Percentiles rank a stretch among this genome's conserved stretches.
Conservation (phyloP, 1,284 basidiomycete genomes). For the Abortiporus biennis region DNA sequence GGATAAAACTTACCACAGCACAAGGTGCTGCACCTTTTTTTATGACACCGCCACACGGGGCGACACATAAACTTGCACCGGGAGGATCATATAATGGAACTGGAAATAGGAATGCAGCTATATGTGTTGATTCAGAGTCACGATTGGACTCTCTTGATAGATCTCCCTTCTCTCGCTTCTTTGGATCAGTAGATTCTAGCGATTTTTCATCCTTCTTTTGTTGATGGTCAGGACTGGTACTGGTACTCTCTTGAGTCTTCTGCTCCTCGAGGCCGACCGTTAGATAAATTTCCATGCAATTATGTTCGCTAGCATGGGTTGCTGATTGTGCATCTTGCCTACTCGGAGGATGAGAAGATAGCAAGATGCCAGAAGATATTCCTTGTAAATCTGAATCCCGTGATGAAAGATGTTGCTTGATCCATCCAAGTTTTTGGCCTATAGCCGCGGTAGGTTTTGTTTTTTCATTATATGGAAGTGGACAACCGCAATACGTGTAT, state of each 20-base stretch:
- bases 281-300: slow-evolving; percentile 19
- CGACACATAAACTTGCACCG: not conserved
- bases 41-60: not conserved
- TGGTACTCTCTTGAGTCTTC: not conserved
- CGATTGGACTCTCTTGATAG: slow-evolving; percentile 10
- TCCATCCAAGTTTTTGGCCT: slow-evolving; percentile 8
- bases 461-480: slow-evolving; percentile 11
- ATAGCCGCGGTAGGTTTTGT: slow-evolving; percentile 2
- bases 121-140: slow-evolving; percentile 9
- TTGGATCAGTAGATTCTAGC: slow-evolving; percentile 13
- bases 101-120: slow-evolving; percentile 14
- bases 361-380: not conserved
- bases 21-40: not conserved
- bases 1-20: slow-evolving; percentile 6
- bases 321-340: slow-evolving; percentile 25
- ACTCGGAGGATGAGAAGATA: slow-evolving; percentile 18
- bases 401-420: not conserved
- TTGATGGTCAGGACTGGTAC: not conserved
- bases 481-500: slow-evolving; percentile 23
- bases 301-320: slow-evolving; percentile 43
- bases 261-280: not conserved
- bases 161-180: slow-evolving; percentile 9
- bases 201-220: slow-evolving; percentile 12
- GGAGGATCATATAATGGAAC: slow-evolving; percentile 12
- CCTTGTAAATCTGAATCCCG: slow-evolving; percentile 3